Base-by-base conservation (phyloP, 192 early-diverging fungal genomes). In the Gryganskiella cystojenkinii region DNA sequence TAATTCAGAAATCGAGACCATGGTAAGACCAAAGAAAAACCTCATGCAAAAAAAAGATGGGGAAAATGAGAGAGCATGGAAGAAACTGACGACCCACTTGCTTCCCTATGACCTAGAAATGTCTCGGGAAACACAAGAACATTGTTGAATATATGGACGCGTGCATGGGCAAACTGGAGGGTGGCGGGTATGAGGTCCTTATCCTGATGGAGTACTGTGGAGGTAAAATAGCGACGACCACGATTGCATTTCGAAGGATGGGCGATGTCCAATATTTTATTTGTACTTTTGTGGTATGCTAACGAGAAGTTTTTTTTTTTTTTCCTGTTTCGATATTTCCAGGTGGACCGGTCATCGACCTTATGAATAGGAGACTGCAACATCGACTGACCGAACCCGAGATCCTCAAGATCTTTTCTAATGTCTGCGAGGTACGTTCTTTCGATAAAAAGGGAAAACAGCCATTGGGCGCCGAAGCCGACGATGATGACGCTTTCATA, bases 171-270 rank as follows among this genome's bases (percentile, higher is more conserved):
- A 80, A 79, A 44, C 56, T 87, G 45, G 81, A 81, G 30, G 71
- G 74, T 20, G 91, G 86, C 19, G 89, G 92, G n/a, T 95, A 85
- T 53, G 92, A 95, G 61, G 83, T 89, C 14, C 85, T 92, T 51
- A 95, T 98, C 49, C 83, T 98, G 73, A 97, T 97, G 94, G 96
- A 98, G 71, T 90, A 93, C 75, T 98, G 96, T 79, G 76, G 88
- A 20, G 91, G 94, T 89, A 86, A 70, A 55, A 13, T 25, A 50
- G 9, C 20, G 59, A 46, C 31, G 22, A 30, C 20, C 1, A 30
- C 24, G 2, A 44, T 3, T 8, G 15, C 28, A 7, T 22, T 3
- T 4, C 22, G 2, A 11, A 2, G 13, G 4, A 22, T 35, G 3
- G 15, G 28, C 28, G 0, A 31, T 10, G 49, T 54, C n/a, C 17